phyloP scores from a whole-genome alignment of 169 alveolate species.

The Eimeria maxima region DNA sequence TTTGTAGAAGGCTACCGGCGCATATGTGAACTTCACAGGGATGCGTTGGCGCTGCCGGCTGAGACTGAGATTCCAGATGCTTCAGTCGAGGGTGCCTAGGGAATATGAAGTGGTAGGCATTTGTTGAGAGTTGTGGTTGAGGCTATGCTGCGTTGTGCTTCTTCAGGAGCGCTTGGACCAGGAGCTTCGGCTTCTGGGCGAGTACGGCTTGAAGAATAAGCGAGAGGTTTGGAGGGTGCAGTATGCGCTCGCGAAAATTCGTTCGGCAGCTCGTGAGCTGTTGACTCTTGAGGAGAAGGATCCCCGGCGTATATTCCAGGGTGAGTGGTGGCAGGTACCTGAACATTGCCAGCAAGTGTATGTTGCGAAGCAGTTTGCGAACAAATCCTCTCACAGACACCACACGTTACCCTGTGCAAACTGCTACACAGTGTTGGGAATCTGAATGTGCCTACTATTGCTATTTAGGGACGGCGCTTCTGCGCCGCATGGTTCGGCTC shows the following conservation, averaged over 20 bases:
- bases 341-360: background rate
- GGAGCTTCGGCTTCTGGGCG: slow-evolving; percentile 98
- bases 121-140: background rate
- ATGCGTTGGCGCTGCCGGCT: background rate
- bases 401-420: no score
- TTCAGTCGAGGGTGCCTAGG: background rate
- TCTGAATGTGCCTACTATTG: background rate
- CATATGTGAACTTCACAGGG: background rate
- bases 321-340: slow-evolving; percentile 78
- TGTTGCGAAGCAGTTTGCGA: background rate
- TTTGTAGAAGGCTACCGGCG: background rate
- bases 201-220: slow-evolving; percentile 99
- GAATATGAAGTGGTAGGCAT: background rate
- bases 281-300: slow-evolving; percentile 98
- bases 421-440: no score
- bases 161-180: slow-evolving; percentile 96
- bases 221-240: slow-evolving; percentile 99
- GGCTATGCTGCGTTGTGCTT: background rate
- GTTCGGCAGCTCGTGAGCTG: slow-evolving; percentile 99
- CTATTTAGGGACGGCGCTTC: slow-evolving; percentile 96
- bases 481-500: slow-evolving; percentile 99
- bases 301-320: slow-evolving; percentile 98
- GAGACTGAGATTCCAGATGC: background rate
- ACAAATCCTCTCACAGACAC: no score
- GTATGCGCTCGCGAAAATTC: slow-evolving; percentile 98